These are phyloP conservation scores for Rhizopogon hawkerae DNA, from an alignment of 1,284 basidiomycete genomes.

Conservation along the genomic window DNA sequence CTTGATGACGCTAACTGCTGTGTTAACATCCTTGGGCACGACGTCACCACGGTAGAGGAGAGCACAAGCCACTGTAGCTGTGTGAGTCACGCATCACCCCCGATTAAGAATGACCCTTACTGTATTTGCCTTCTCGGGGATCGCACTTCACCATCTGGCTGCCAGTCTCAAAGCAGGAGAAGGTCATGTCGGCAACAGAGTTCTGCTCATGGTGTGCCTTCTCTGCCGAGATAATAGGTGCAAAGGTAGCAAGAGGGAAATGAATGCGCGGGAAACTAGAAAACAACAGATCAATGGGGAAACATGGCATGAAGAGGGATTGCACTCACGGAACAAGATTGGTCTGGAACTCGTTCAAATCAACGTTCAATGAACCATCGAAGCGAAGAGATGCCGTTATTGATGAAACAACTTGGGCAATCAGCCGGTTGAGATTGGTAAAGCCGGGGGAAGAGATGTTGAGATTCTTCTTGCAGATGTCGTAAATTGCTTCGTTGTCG, in stretches of 20 bases:
- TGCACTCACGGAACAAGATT: constrained; percentile 67
- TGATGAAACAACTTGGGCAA: constrained; percentile 86
- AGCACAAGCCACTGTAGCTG: constrained; percentile 56
- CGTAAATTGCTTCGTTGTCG: constrained; percentile 93
- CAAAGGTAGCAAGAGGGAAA: constrained; percentile 88
- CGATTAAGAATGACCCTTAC: constrained; percentile 33
- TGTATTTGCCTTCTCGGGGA: constrained; percentile 80
- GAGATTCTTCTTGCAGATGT: constrained; percentile 89
- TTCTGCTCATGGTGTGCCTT: constrained; percentile 88
- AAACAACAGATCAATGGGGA: constrained; percentile 4
- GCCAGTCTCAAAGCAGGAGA: constrained; percentile 87
- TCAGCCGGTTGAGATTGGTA: constrained; percentile 83
- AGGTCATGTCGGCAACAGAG: constrained; percentile 90
- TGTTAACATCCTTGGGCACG: constrained; percentile 85
- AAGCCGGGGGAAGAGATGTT: constrained; percentile 74
- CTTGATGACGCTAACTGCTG: constrained; percentile 79
- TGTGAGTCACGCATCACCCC: constrained; percentile 2
- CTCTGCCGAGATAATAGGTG: constrained; percentile 77
- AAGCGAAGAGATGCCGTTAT: constrained; percentile 67
- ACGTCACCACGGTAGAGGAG: constrained; percentile 81
- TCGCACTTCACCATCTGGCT: constrained; percentile 90
- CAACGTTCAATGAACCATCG: constrained; percentile 86
- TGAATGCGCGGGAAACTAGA: constrained; percentile 69
- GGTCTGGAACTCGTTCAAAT: constrained; percentile 91
- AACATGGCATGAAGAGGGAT: not conserved